phyloP scores from a whole-genome alignment of 192 early-diverging fungal species.

The Coemansia sp. region DNA sequence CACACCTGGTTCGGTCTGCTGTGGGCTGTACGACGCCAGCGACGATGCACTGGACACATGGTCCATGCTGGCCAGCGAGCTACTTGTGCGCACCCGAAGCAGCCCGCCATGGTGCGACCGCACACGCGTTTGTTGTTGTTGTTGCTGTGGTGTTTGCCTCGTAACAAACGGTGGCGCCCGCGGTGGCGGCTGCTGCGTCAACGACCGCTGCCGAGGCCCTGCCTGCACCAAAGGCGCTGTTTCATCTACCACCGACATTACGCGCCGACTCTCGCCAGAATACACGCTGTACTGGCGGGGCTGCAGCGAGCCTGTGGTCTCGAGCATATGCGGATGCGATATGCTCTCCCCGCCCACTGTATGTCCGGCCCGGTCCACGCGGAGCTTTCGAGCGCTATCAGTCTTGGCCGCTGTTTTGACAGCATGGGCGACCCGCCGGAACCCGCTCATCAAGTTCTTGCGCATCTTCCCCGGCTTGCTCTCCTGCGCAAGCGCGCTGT shows the following conservation, averaged over 20 bases:
- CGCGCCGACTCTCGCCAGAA: neutral
- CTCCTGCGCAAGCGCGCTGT: neutral
- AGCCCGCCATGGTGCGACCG: constrained; percentile 30
- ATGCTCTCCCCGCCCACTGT: constrained; percentile 5
- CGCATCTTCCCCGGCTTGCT: constrained; percentile 20
- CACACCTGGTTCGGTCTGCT: neutral
- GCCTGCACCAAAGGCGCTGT: neutral
- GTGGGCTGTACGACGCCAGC: constrained; percentile 6
- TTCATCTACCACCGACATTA: neutral
- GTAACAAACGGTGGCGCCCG: constrained; percentile 12
- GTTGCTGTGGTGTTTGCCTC: constrained; percentile 6
- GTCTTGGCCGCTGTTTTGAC: constrained; percentile 35
- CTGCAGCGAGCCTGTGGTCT: neutral
- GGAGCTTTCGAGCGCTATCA: neutral
- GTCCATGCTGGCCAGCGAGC: constrained; percentile 16
- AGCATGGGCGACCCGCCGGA: constrained; percentile 46
- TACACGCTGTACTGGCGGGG: neutral
- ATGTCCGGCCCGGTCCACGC: neutral
- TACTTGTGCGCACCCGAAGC: constrained; percentile 11
- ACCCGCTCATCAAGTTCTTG: constrained; percentile 32
- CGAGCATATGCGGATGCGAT: constrained; percentile 13
- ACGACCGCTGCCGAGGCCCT: constrained; percentile 37
- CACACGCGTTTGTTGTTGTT: neutral
- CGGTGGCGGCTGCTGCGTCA: constrained; percentile 22
- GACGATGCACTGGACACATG: constrained; percentile 10